A percentile compares a stretch with the other conserved stretches of the same genome.
phyloP scores from a whole-genome alignment of 208 protist species.

The Leishmania guyanensis region DNA sequence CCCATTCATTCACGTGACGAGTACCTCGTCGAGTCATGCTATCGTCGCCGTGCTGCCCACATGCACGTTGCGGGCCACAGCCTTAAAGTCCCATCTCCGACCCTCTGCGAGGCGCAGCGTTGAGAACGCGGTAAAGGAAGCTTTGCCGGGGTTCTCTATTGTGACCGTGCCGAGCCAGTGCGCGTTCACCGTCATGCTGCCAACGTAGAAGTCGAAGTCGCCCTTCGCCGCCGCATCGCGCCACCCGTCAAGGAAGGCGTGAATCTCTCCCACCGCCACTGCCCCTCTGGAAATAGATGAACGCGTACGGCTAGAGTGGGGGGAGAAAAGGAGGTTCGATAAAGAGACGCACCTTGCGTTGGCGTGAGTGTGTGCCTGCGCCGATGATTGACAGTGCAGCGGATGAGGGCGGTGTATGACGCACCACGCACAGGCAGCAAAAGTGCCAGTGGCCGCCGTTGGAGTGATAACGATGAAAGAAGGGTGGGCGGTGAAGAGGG shows the following conservation, averaged over 20 bases:
- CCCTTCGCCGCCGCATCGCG: slow-evolving; percentile 9
- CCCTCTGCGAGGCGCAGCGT: slow-evolving; percentile 7
- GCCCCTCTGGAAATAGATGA: not conserved
- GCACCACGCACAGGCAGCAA: not conserved
- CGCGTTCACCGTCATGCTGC: slow-evolving; percentile 17
- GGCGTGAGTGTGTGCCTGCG: not conserved
- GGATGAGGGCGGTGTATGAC: too few species aligned
- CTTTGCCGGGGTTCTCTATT: slow-evolving; percentile 11
- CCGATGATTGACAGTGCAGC: too few species aligned
- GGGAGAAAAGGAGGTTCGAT: not conserved
- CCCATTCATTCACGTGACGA: slow-evolving; percentile 18
- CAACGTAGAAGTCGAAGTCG: slow-evolving; percentile 17
- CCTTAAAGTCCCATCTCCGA: slow-evolving; percentile 12
- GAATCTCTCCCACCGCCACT: not conserved
- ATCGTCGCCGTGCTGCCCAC: not conserved
- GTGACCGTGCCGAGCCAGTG: slow-evolving; percentile 16
- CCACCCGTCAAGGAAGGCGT: slow-evolving; percentile 17
- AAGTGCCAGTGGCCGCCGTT: not conserved
- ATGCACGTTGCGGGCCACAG: slow-evolving; percentile 15
- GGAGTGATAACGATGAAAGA: not conserved
- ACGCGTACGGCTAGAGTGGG: not conserved
- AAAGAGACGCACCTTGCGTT: not conserved
- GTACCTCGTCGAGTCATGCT: slow-evolving; percentile 25
- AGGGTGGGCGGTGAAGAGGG: not conserved
- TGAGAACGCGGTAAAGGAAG: slow-evolving; percentile 2